These are phyloP conservation scores for Candida neerlandica DNA, from an alignment of 1,139 yeast species.

Conservation along the genomic window DNA sequence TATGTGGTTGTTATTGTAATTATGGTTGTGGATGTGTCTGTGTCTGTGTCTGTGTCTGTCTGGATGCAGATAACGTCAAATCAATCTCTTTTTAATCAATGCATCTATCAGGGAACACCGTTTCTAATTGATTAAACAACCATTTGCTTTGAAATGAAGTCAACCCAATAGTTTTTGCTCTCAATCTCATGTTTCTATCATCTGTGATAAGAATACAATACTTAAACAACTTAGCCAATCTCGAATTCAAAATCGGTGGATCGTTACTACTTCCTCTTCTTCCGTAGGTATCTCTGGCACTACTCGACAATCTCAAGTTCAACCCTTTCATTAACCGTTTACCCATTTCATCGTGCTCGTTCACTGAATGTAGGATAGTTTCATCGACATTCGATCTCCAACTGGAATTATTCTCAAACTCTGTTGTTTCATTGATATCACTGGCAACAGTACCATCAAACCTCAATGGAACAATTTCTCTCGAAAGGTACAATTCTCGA, in stretches of 20 bases:
- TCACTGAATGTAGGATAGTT: conserved; percentile 56
- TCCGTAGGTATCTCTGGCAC: conserved; percentile 3
- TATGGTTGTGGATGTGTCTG: background rate
- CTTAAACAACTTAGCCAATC: conserved; percentile 45
- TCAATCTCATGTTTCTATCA: conserved; percentile 69
- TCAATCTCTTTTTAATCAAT: conserved; percentile 30
- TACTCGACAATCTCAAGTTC: conserved; percentile 24
- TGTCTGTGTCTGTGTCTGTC: background rate
- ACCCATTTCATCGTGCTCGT: conserved; percentile 49
- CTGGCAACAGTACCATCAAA: conserved; percentile 60
- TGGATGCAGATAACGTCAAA: too few relatives aligned
- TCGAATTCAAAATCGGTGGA: conserved; percentile 29
- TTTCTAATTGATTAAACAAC: conserved; percentile 57
- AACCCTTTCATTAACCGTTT: conserved; percentile 41
- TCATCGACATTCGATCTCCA: conserved; percentile 66
- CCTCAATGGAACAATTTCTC: conserved; percentile 51
- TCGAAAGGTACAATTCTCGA: conserved; percentile 63
- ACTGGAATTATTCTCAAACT: conserved; percentile 65
- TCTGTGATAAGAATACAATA: conserved; percentile 70
- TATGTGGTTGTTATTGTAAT: background rate
- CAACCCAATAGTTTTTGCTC: conserved; percentile 63
- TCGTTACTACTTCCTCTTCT: conserved; percentile 8
- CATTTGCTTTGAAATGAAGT: conserved; percentile 61
- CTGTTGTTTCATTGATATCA: conserved; percentile 55
- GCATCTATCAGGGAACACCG: conserved; percentile 40